Base-by-base conservation (phyloP, 1,284 basidiomycete species). In the Pascua sp. region DNA sequence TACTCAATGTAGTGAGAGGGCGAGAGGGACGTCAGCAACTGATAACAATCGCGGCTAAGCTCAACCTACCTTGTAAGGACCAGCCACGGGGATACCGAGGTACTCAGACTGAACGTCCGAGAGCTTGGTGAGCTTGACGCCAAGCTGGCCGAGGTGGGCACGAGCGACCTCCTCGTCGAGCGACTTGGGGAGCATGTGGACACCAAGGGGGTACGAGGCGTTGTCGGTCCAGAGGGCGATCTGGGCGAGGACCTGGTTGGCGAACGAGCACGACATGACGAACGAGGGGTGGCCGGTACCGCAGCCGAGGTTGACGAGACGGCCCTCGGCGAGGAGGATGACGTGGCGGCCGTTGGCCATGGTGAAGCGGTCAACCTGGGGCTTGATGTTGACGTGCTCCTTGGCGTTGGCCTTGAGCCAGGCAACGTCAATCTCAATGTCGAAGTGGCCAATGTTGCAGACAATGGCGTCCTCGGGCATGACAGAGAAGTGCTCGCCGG, bases 401-500 rank as follows among this genome's bases (percentile, higher is more conserved):
- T 84, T 86, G 66, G 96, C 93, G 76, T 93, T 95, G 65, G 84
- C 82, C 86, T 98, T 98, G 77, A 99, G 83, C 93, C 95, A 98
- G 40, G 94, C 93, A 67, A 98, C 94, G 73, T 98, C 95, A 66
- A 99, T 95, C 81, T 98, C 95, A 72, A 98, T 86, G 78, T 98
- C 95, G 78, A 98, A 98, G 84, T 98, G 95, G 63, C 95, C 94
- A 63, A 97, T 97, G 84, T 88, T 89, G 63, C 18, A 41, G 69
- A 99, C 95, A 68, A 99, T 98, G 65, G 96, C 94, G 80, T 98
- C 96, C 79, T 98, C 95, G 50, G 86, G 90, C 94, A 99, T 97
- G 70, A 80, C 89, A 73, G 83, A 79, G 78, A 99, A 98, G 84
- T 98, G 95, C 79, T 89, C 85, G 65, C 83, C 86, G 50, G 86